Percentiles rank a stretch among this genome's conserved stretches.
Conservation (phyloP, 148 eudicot species). For the Fagopyrum esculentum region DNA sequence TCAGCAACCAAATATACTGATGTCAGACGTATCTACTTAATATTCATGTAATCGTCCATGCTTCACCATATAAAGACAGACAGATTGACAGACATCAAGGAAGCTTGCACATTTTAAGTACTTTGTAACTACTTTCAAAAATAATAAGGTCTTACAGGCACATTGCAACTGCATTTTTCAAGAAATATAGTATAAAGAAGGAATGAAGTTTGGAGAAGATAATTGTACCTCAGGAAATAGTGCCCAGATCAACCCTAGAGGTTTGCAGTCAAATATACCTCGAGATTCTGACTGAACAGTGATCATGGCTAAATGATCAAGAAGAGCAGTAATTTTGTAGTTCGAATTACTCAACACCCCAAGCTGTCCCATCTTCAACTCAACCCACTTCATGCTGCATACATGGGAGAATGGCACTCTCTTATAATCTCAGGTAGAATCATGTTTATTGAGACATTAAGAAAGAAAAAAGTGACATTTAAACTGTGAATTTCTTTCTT, state of each 20-base stretch:
- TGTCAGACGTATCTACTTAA: background rate
- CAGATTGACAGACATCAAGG: background rate
- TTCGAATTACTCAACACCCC: slow-evolving; percentile 81
- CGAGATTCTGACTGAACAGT: slow-evolving; percentile 85
- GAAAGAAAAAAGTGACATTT: background rate
- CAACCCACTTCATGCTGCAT: slow-evolving; percentile 98
- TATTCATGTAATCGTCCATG: background rate
- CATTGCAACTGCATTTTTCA: background rate
- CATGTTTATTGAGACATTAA: background rate
- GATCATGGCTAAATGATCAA: slow-evolving; percentile 95
- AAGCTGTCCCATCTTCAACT: slow-evolving; percentile 88
- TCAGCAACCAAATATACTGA: slow-evolving; percentile 14
- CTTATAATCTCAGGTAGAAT: background rate
- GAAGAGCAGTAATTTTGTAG: slow-evolving; percentile 92
- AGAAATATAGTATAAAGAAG: background rate
- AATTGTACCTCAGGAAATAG: slow-evolving; percentile 71
- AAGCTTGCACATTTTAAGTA: background rate
- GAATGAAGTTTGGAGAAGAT: slow-evolving; percentile 6
- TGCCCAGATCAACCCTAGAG: slow-evolving; percentile 90
- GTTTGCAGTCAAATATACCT: slow-evolving; percentile 88
- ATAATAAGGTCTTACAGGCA: background rate
- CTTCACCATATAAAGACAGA: background rate
- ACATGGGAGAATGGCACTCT: background rate
- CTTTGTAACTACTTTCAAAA: background rate
- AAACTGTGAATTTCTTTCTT: background rate